Evolutionary conservation across 1,284 basidiomycete genomes (phyloP).

Genomic region (Cutaneotrichosporon sp.): DNA sequence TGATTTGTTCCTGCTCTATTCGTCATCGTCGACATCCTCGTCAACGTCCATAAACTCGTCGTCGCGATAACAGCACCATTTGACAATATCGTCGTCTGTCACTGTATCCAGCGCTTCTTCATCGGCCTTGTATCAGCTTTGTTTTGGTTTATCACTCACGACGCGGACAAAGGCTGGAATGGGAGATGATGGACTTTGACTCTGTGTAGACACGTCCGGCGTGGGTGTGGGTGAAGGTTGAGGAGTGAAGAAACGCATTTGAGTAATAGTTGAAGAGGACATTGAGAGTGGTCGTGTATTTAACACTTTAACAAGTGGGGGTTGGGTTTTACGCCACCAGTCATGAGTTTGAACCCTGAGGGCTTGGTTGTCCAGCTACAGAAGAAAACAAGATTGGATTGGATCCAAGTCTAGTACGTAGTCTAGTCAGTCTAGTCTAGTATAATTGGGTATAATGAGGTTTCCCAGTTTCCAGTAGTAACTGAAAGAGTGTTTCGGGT

Average conservation of each 20-base stretch:
- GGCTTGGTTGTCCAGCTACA: too few relatives aligned
- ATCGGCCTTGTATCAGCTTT: neutral
- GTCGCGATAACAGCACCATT: conserved; percentile 3
- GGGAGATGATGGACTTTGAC: neutral
- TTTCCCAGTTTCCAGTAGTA: too few relatives aligned
- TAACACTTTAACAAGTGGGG: too few relatives aligned
- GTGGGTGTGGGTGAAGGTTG: neutral
- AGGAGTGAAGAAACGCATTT: neutral
- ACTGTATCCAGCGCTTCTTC: neutral
- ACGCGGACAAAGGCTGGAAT: neutral
- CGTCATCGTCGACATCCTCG: neutral
- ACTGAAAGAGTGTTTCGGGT: too few relatives aligned
- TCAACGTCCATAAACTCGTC: conserved; percentile 4
- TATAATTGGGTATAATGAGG: too few relatives aligned
- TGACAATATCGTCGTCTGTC: neutral
- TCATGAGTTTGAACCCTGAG: too few relatives aligned
- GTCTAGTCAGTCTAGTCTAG: too few relatives aligned
- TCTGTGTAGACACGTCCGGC: neutral
- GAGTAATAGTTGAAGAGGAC: neutral
- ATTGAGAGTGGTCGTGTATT: too few relatives aligned
- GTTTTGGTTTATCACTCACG: neutral
- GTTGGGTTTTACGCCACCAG: too few relatives aligned
- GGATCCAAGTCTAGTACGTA: too few relatives aligned
- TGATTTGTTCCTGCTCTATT: too few relatives aligned
- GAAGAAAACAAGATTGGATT: too few relatives aligned